Base-by-base conservation (phyloP, 805 yeast genomes). In the Vanderwaltozyma verrucispora region DNA sequence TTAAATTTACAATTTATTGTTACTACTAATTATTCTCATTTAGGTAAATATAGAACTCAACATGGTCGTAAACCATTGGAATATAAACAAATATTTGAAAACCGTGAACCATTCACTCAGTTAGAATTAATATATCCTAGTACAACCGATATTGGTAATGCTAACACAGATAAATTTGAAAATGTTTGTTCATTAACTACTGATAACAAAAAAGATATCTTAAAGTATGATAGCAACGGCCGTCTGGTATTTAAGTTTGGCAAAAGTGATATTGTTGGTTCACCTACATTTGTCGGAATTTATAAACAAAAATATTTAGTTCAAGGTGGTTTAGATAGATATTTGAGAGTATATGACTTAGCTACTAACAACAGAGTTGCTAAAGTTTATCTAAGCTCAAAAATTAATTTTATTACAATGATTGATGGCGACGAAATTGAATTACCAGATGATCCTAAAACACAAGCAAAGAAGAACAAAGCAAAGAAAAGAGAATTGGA, bases 261-360 rank as follows among this genome's bases (percentile, higher is more conserved):
- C 28, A 95, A 92, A 17, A 75, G 86, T 10, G 79, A 77, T 18
- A 88, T 94, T 40, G 79, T 87, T 1, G 76, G 81, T 32, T 59
- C 59, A 19, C 45, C 62, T 3, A 43, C 56, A 15, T 54, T 42
- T 37, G 41, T 58, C 15, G 37, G 44, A 25, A 38, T 53, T 9
- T 24, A 36, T 4, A 50, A 51, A 1, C 61, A 64, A 4, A 66
- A 67, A 9, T 53, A 80, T 21, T 51, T 88, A 7, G 77, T 77
- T 2, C 68, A 84, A 15, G 96, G 94, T 31, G 94, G 96, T 0
- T 69, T 88, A 17, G 98, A 92, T 53, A 70, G 95, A 50, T 89
- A 86, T 50, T 67, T 85, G 20, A 71, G 96, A 41, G 84, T 83
- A 3, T 89, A 73, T 59, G 80, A 86, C 42, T 54, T 76, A 4